phyloP scores from a whole-genome alignment of 2,329 filamentous ascomycete genomes.

The Plenodomus biglobosus region DNA sequence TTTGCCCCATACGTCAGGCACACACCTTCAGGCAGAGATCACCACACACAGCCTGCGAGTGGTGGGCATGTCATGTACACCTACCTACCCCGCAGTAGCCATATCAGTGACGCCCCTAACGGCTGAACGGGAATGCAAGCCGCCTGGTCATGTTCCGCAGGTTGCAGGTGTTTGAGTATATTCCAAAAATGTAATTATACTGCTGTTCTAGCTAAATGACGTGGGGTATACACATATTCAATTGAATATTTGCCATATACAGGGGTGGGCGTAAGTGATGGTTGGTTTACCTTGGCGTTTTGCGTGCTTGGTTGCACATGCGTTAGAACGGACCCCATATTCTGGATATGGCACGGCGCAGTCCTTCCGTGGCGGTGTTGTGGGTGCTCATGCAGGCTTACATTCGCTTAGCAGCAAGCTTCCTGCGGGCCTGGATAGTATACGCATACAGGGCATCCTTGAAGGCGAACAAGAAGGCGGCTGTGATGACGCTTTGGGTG shows the following conservation, averaged over 20 bases:
- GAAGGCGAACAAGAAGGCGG: slow-evolving; percentile 94
- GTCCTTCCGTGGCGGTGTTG: neutral
- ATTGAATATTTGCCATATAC: neutral
- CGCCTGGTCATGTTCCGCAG: slow-evolving; percentile 4
- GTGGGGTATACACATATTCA: neutral
- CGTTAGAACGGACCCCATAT: neutral
- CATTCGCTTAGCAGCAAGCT: slow-evolving; percentile 41
- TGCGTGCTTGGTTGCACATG: neutral
- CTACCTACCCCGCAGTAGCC: neutral
- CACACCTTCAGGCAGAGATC: neutral
- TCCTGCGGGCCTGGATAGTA: slow-evolving; percentile 65
- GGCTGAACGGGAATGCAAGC: neutral
- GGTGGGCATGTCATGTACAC: neutral
- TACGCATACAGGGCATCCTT: slow-evolving; percentile 94
- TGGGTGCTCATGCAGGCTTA: slow-evolving; percentile 3
- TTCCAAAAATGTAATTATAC: neutral
- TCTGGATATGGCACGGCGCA: neutral
- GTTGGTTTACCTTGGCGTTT: neutral
- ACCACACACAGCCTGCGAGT: neutral
- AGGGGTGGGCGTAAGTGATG: neutral
- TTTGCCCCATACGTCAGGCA: neutral
- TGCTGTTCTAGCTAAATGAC: slow-evolving; percentile 38
- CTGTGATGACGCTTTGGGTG: slow-evolving; percentile 93
- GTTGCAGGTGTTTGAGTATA: slow-evolving; percentile 13
- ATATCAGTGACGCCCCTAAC: neutral